Evolutionary conservation across 2,329 filamentous ascomycete species (phyloP).

Genomic region (Apiospora saccharicola): DNA sequence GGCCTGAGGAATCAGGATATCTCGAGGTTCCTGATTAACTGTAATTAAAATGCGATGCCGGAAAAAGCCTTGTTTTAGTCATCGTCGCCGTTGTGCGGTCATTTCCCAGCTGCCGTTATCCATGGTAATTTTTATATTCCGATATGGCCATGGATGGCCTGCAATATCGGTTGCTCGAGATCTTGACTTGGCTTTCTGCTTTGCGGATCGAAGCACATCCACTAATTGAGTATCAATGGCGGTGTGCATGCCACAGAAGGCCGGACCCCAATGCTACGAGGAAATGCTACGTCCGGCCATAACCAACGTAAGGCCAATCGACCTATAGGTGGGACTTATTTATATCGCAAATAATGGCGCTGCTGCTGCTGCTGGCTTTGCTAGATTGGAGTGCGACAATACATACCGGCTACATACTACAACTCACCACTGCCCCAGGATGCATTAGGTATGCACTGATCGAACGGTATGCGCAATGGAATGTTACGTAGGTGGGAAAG

Average conservation of each 20-base stretch:
- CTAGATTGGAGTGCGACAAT: not conserved
- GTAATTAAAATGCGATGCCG: not conserved
- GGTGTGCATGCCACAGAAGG: slow-evolving; percentile 13
- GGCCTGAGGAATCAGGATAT: not conserved
- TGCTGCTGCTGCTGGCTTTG: not conserved
- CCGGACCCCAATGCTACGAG: slow-evolving; percentile 14
- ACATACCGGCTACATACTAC: not conserved
- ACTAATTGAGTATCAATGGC: slow-evolving; percentile 3
- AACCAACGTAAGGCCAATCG: not conserved
- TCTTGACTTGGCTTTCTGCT: not conserved
- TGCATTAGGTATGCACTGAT: not conserved
- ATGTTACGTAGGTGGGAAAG: slow-evolving; percentile 16
- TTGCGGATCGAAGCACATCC: slow-evolving; percentile 3
- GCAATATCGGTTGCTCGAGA: not conserved
- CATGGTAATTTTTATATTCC: not conserved
- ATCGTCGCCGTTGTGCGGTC: not conserved
- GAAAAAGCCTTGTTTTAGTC: not conserved
- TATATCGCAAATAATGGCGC: not conserved
- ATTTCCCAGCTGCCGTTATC: not conserved
- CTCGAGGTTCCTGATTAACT: not conserved
- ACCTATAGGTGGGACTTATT: slow-evolving; percentile 13
- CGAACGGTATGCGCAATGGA: not conserved
- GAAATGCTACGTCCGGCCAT: not conserved
- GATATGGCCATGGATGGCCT: not conserved
- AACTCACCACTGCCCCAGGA: not conserved